Conservation (phyloP, 345 rosid species). For the Murraya paniculata region DNA sequence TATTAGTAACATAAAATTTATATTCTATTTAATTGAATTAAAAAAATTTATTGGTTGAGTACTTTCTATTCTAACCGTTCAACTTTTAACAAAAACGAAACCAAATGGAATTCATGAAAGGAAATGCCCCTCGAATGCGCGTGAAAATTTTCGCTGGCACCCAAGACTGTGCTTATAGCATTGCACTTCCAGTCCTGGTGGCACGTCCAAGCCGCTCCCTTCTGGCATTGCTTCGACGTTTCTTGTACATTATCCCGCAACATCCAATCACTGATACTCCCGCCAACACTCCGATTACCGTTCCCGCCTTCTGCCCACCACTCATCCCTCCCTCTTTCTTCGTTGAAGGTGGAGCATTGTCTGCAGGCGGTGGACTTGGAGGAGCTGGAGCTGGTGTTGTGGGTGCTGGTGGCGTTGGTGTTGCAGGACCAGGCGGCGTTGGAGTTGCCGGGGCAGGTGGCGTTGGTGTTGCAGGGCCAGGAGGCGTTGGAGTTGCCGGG, state of each 20-base stretch:
- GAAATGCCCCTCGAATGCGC: not conserved
- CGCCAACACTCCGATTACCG: not conserved
- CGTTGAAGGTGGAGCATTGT: not conserved
- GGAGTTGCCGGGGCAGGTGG: not conserved
- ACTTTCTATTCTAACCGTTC: not conserved
- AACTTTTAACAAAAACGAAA: not conserved
- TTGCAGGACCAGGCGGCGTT: too few species aligned
- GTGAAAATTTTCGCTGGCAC: not conserved
- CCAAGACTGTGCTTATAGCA: not conserved
- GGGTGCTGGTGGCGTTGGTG: not conserved
- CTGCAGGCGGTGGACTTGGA: not conserved
- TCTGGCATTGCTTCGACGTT: not conserved
- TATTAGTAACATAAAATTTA: not conserved
- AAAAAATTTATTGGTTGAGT: not conserved
- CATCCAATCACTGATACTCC: not conserved
- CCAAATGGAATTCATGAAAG: not conserved
- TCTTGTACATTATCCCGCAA: not conserved
- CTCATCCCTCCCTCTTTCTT: not conserved
- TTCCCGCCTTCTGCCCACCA: slow-evolving; percentile 1
- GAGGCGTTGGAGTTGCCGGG: too few species aligned
- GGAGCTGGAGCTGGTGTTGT: not conserved
- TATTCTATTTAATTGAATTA: too few species aligned
- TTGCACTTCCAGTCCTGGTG: not conserved
- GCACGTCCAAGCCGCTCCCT: not conserved
- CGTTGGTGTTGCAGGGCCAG: not conserved